Base-by-base conservation (phyloP, 352 stramenopile species). In the Elongisporangium undulatum region DNA sequence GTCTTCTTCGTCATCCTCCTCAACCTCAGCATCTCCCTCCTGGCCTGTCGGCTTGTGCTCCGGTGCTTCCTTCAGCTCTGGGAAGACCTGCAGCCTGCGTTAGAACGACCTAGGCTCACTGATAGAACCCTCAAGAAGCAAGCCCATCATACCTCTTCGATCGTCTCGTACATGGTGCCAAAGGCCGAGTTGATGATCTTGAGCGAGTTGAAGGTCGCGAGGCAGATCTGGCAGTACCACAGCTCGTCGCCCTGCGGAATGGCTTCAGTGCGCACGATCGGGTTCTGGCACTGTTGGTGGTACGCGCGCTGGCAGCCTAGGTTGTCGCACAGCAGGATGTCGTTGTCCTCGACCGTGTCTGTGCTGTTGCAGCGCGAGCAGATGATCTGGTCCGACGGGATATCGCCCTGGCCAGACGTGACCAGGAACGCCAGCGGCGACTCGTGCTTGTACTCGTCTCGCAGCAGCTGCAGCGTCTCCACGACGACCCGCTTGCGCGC, bases 241-340 rank as follows among this genome's bases (percentile, higher is more conserved):
- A 74, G 71, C 23, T 88, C 82, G 1, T 80, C 72, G 3, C 82
- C 86, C 21, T 62, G 59, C 1, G 86, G 86, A 20, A 95, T 90
- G 2, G 82, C 77, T 19, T 68, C 59, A 6, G 85, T 92, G 24
- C 68, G 20, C 0, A 95, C 64, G 20, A 71, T 53, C 10, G 86
- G 86, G 0, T 70, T 74, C 62, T 93, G 83, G 53, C 86, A 95
- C 26, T 74, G 64, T 50, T 95, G 86, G 50, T 95, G 86, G 56
- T 93, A 95, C 13, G 82, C 86, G 23, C 86, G 84, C 58, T 82
- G 74, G 26, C 86, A 95, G 23, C 81, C 79, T 19, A 68, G 55
- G 62, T 71, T 90, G 49, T 95, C 86, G 24, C 86, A 95, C 39
- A 95, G 67, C 49, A 95, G 64, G 59, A 95, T 95, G 50, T 95